Conservation (phyloP, 78 protist species). For the Pigoraptor vietnamica region DNA sequence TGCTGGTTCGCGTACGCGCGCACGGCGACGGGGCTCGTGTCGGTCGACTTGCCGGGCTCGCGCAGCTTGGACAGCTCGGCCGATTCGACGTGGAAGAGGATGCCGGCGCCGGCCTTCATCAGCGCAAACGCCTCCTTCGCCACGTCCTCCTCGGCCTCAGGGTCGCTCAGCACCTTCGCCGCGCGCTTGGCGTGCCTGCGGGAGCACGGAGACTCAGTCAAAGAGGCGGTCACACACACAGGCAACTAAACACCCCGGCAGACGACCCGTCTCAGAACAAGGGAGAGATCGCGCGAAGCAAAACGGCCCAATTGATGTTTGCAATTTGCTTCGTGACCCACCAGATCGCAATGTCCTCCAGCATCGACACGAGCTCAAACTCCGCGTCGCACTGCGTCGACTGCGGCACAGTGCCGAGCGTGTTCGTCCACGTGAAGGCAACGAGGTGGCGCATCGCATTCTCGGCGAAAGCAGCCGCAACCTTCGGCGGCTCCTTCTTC, state of each 20-base stretch:
- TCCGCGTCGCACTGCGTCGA: neutral
- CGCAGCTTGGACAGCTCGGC: neutral
- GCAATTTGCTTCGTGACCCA: no score
- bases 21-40: neutral
- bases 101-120: neutral
- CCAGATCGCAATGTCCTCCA: conserved; percentile 6
- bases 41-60: neutral
- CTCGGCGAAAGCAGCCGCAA: neutral
- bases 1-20: neutral
- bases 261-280: neutral
- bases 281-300: neutral
- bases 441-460: neutral
- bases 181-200: neutral
- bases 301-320: no score
- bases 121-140: neutral
- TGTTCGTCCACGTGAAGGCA: neutral
- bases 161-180: neutral
- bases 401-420: neutral
- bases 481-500: neutral
- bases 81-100: neutral
- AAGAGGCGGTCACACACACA: neutral
- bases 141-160: neutral
- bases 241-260: neutral
- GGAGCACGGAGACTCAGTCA: neutral
- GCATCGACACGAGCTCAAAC: conserved; percentile 5